Evolutionary conservation across 2,329 filamentous ascomycete species (phyloP).

Genomic region (Calonectria montana): DNA sequence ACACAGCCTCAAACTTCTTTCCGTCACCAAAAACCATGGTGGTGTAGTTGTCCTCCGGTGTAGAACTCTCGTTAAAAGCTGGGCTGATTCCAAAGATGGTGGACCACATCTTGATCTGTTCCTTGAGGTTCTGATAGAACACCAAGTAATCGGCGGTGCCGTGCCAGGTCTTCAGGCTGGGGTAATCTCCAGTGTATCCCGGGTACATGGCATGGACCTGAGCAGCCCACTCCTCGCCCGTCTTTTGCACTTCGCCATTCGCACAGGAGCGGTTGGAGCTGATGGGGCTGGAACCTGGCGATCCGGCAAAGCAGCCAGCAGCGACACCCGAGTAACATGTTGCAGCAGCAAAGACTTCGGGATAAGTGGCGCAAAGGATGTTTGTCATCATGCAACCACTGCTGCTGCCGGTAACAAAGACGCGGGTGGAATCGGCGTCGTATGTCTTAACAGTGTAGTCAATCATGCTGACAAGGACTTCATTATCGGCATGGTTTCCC

Average conservation of each 20-base stretch:
- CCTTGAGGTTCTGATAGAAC: slow-evolving; percentile 13
- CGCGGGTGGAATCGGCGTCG: background rate
- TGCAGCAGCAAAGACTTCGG: background rate
- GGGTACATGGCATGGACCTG: slow-evolving; percentile 10
- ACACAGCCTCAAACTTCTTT: slow-evolving; percentile 5
- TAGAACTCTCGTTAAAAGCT: background rate
- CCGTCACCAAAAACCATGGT: slow-evolving; percentile 4
- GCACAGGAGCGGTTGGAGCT: slow-evolving; percentile 8
- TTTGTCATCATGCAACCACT: slow-evolving; percentile 16
- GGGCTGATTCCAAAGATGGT: background rate
- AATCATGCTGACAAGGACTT: slow-evolving; percentile 9
- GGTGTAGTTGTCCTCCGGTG: background rate
- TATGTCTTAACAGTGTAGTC: background rate
- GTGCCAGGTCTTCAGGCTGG: slow-evolving; percentile 12
- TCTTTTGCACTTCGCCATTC: slow-evolving; percentile 1
- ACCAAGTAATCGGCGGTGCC: slow-evolving; percentile 4
- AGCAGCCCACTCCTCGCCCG: slow-evolving; percentile 9
- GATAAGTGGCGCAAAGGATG: slow-evolving; percentile 5
- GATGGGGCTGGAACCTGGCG: slow-evolving; percentile 4
- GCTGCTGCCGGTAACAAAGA: slow-evolving; percentile 3
- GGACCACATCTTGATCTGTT: slow-evolving; percentile 8
- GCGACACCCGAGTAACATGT: slow-evolving; percentile 8
- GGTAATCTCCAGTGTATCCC: background rate
- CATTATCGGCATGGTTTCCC: slow-evolving; percentile 1
- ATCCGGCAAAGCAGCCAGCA: slow-evolving; percentile 4